phyloP scores from a whole-genome alignment of 2,329 filamentous ascomycete species.

The Davidsoniella australis region DNA sequence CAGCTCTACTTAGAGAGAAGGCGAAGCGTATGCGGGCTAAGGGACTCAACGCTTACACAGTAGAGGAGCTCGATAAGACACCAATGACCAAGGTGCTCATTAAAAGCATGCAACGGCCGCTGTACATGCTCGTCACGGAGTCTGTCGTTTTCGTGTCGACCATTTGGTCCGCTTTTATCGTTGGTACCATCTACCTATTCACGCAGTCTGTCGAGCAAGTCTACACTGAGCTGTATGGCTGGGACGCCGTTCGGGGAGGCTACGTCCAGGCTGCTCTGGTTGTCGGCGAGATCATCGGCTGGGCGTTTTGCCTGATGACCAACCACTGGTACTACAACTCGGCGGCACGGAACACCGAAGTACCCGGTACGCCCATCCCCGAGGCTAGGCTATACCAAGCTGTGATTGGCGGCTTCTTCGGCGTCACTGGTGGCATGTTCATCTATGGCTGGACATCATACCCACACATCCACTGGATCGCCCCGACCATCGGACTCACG shows the following conservation, averaged over 20 bases:
- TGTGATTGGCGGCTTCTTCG: constrained; percentile 10
- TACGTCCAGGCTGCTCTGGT: constrained; percentile 10
- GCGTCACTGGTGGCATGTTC: constrained; percentile 27
- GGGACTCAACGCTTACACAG: constrained; percentile 5
- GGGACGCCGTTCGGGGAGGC: constrained; percentile 12
- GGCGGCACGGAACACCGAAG: constrained; percentile 21
- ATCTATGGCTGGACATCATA: constrained; percentile 32
- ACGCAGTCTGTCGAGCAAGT: constrained; percentile 16
- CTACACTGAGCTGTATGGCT: constrained; percentile 14
- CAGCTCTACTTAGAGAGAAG: constrained; percentile 6
- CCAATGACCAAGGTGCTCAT: constrained; percentile 4
- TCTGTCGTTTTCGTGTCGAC: constrained; percentile 30
- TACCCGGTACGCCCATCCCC: constrained; percentile 18
- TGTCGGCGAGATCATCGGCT: constrained; percentile 12
- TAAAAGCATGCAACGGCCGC: constrained; percentile 9
- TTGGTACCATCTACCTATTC: constrained; percentile 16
- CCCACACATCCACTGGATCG: constrained; percentile 26
- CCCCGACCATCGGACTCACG: constrained; percentile 27
- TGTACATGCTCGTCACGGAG: constrained; percentile 22
- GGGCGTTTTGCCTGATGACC: constrained; percentile 12
- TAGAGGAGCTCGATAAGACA: constrained; percentile 9
- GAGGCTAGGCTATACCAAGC: constrained; percentile 12
- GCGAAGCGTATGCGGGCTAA: constrained; percentile 5
- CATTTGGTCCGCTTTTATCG: constrained; percentile 24
- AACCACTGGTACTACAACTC: constrained; percentile 25